A percentile compares a stretch with the other conserved stretches of the same genome.
Conservation (phyloP, 2,329 filamentous ascomycete genomes). For the Fusarium torreyae region DNA sequence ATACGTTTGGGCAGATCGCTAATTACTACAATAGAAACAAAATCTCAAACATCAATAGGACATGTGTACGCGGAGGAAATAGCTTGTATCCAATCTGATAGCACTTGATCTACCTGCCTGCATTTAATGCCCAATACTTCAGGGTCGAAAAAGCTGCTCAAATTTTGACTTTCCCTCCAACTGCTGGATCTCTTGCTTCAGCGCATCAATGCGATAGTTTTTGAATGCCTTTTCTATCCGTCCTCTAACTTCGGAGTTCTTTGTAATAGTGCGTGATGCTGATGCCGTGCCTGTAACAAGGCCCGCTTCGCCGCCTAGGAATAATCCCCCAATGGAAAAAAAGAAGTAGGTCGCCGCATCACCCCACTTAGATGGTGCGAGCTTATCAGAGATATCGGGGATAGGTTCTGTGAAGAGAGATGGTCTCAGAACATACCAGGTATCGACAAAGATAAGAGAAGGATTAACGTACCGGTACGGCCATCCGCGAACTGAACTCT, state of each 20-base stretch:
- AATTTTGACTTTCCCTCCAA: slow-evolving; percentile 11
- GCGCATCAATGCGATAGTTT: slow-evolving; percentile 9
- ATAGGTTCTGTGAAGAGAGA: not conserved
- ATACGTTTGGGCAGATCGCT: no score
- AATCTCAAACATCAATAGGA: no score
- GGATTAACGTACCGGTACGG: not conserved
- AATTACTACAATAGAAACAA: no score
- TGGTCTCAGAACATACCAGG: not conserved
- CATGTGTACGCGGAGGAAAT: no score
- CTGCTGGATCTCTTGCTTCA: slow-evolving; percentile 9
- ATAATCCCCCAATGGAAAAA: not conserved
- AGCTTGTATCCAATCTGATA: no score
- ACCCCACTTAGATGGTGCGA: slow-evolving; percentile 14
- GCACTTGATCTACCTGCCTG: no score
- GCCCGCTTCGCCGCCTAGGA: slow-evolving; percentile 1
- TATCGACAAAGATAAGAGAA: no score
- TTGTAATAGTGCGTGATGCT: slow-evolving; percentile 6
- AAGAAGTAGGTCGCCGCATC: slow-evolving; percentile 4
- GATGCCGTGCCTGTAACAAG: not conserved
- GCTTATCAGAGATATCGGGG: not conserved
- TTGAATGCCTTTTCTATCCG: slow-evolving; percentile 9
- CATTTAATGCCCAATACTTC: not conserved
- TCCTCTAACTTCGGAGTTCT: not conserved
- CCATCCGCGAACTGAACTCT: slow-evolving; percentile 12
- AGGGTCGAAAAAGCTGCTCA: not conserved